Evolutionary conservation across 2,329 filamentous ascomycete genomes (phyloP).

Genomic region (Mycosphaerella sp.): DNA sequence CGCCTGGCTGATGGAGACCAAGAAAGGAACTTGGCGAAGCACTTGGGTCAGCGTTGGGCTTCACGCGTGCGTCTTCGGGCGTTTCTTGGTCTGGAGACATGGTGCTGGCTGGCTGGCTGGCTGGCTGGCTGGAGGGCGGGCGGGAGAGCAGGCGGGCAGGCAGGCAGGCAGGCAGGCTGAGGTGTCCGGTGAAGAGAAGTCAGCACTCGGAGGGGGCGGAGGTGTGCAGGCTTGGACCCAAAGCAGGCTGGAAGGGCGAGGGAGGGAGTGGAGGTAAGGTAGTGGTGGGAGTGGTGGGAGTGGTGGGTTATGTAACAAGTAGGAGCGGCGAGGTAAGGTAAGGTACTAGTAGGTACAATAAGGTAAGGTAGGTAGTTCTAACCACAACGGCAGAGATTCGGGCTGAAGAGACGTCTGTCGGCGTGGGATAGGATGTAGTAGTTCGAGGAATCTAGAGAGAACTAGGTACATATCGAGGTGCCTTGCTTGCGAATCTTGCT

Average conservation of each 20-base stretch:
- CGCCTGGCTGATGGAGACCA: constrained; percentile 17
- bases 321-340: constrained; percentile 1
- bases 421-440: too few species aligned
- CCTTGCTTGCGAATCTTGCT: constrained; percentile 1
- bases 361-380: neutral
- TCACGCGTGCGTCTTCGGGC: constrained; percentile 14
- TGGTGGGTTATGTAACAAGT: too few species aligned
- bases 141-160: too few species aligned
- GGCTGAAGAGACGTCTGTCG: too few species aligned
- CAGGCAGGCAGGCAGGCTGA: neutral
- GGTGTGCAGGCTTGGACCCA: too few species aligned
- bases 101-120: neutral
- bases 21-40: constrained; percentile 29
- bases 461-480: too few species aligned
- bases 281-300: neutral
- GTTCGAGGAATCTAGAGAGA: too few species aligned
- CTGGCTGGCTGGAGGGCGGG: too few species aligned
- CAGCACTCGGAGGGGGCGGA: too few species aligned
- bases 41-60: constrained; percentile 23
- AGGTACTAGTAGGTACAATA: neutral
- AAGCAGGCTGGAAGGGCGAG: too few species aligned
- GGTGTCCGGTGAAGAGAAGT: neutral
- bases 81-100: constrained; percentile 21
- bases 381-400: neutral
- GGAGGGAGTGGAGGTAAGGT: too few species aligned